Evolutionary conservation across 352 stramenopile genomes (phyloP).

Genomic region (Phytopythium helicoides): DNA sequence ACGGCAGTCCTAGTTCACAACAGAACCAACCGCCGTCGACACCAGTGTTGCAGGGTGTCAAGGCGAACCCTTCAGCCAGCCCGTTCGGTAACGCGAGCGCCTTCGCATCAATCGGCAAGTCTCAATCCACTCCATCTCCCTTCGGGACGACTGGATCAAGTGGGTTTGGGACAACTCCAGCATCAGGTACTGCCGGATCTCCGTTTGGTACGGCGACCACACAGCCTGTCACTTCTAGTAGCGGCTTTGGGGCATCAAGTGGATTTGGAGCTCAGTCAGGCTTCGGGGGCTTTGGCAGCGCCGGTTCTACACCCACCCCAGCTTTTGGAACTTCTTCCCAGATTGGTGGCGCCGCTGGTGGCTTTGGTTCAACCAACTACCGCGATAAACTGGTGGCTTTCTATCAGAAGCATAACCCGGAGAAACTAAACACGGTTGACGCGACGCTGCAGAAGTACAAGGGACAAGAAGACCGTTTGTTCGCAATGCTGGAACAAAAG

Average conservation of each 20-base stretch:
- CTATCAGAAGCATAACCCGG: constrained; percentile 88
- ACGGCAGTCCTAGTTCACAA: too few species aligned
- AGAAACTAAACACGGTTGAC: constrained; percentile 89
- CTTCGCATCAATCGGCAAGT: constrained; percentile 32
- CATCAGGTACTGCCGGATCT: constrained; percentile 25
- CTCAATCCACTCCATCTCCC: too few species aligned
- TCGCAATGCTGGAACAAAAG: constrained; percentile 62
- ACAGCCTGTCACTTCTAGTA: constrained; percentile 11
- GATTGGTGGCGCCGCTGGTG: constrained; percentile 27
- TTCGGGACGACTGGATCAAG: too few species aligned
- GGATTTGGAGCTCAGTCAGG: constrained; percentile 15
- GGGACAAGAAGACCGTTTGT: constrained; percentile 75
- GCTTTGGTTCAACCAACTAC: constrained; percentile 44
- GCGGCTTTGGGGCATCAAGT: constrained; percentile 19
- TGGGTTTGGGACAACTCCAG: too few species aligned
- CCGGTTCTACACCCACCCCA: constrained; percentile 10
- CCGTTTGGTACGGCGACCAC: constrained; percentile 38
- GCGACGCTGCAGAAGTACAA: constrained; percentile 88
- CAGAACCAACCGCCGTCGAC: constrained; percentile 20
- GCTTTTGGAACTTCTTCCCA: constrained; percentile 22
- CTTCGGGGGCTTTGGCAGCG: constrained; percentile 18
- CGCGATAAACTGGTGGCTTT: constrained; percentile 59
- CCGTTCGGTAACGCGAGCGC: constrained; percentile 62
- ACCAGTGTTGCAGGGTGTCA: constrained; percentile 33
- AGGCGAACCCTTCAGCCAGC: constrained; percentile 37